phyloP scores from a whole-genome alignment of 2,329 filamentous ascomycete species.

The Alternaria gaisen region DNA sequence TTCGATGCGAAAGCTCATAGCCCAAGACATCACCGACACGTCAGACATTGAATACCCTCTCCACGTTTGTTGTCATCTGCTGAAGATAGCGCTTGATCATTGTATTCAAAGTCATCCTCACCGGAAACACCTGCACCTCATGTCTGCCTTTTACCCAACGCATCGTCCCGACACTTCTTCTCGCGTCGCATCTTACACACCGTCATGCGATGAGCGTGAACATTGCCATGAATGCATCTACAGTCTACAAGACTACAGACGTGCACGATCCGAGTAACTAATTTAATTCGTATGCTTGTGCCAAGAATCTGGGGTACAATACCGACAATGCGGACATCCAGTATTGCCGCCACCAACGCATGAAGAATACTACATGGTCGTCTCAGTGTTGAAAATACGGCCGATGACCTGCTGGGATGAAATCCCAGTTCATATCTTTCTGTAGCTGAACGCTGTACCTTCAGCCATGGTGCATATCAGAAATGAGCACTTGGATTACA shows the following conservation, averaged over 20 bases:
- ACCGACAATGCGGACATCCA: neutral
- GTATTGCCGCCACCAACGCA: neutral
- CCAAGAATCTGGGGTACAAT: neutral
- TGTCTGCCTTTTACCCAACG: neutral
- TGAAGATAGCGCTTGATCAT: neutral
- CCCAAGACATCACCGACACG: conserved; percentile 11
- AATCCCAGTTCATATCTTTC: no score
- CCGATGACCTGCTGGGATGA: no score
- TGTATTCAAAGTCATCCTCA: neutral
- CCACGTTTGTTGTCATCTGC: neutral
- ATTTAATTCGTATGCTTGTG: neutral
- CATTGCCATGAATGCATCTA: conserved; percentile 8
- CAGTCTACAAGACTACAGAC: conserved; percentile 18
- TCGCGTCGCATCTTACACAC: neutral
- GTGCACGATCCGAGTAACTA: conserved; percentile 24
- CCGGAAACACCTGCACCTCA: neutral
- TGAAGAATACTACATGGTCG: neutral
- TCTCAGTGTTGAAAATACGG: no score
- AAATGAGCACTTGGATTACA: no score
- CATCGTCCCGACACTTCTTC: neutral
- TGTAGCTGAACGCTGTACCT: no score
- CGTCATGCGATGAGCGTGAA: neutral
- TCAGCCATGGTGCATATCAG: no score
- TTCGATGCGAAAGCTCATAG: neutral
- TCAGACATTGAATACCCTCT: conserved; percentile 1